Conservation (phyloP, 768 basidiomycete species). For the Imleria badia region DNA sequence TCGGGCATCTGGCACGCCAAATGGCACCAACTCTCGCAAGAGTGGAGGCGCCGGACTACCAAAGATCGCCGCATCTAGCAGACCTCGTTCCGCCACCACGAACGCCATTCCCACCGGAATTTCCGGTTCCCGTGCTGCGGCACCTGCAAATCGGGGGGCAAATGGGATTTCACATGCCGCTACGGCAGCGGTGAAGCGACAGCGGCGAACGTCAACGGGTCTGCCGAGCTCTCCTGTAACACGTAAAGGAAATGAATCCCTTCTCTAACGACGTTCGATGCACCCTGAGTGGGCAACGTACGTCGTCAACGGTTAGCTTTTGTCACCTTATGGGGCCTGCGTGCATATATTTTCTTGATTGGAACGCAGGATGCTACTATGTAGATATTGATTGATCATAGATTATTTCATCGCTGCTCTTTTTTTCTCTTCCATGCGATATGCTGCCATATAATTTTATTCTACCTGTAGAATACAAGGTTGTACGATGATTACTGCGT, state of each 20-base stretch:
- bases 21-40: slow-evolving; percentile 60
- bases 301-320: slow-evolving; percentile 12
- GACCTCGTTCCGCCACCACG: slow-evolving; percentile 71
- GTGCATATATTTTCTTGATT: slow-evolving; percentile 34
- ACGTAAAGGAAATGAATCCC: slow-evolving; percentile 28
- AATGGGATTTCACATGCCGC: slow-evolving; percentile 21
- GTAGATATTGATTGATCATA: slow-evolving; percentile 32
- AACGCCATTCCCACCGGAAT: slow-evolving; percentile 52
- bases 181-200: slow-evolving; percentile 64
- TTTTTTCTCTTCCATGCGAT: slow-evolving; percentile 20
- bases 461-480: slow-evolving; percentile 29
- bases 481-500: slow-evolving; percentile 25
- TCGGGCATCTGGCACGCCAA: slow-evolving; percentile 75
- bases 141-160: slow-evolving; percentile 31
- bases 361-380: slow-evolving; percentile 31
- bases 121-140: slow-evolving; percentile 38
- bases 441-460: slow-evolving; percentile 35
- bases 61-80: slow-evolving; percentile 72
- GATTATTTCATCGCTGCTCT: slow-evolving; percentile 32
- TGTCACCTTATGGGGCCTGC: slow-evolving; percentile 19
- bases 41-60: slow-evolving; percentile 52
- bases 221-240: slow-evolving; percentile 40
- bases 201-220: slow-evolving; percentile 73
- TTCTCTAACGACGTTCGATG: slow-evolving; percentile 5
- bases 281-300: not conserved